A percentile compares a stretch with the other conserved stretches of the same genome.
Evolutionary conservation across 1,139 yeast species (phyloP).

Genomic region (Saccharomyces hybrid): DNA sequence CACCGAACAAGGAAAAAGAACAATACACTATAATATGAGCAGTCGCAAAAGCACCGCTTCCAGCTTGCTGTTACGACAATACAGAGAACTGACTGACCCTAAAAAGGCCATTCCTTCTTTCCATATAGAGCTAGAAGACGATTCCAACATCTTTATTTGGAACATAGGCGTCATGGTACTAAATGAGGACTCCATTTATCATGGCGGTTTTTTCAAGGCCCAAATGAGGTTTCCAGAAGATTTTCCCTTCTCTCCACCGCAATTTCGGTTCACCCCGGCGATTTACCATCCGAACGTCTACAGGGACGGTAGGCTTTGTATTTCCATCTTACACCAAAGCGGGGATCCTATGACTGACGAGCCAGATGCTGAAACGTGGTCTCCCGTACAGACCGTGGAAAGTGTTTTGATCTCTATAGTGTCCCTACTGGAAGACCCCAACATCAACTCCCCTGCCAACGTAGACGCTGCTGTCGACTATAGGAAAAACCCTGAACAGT

Average conservation of each 20-base stretch:
- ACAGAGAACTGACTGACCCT: constrained; percentile 86
- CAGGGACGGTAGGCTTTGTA: constrained; percentile 86
- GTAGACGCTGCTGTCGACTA: constrained; percentile 93
- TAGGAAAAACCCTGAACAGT: constrained; percentile 74
- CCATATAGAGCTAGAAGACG: constrained; percentile 81
- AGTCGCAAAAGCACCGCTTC: constrained; percentile 41
- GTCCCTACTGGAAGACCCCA: constrained; percentile 86
- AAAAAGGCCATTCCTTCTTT: constrained; percentile 86
- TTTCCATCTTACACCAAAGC: constrained; percentile 81
- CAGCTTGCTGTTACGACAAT: constrained; percentile 85
- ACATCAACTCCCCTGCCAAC: constrained; percentile 88
- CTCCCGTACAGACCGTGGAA: constrained; percentile 94
- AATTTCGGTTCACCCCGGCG: constrained; percentile 88
- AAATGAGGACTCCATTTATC: constrained; percentile 81
- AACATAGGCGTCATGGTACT: constrained; percentile 88
- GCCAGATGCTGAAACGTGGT: constrained; percentile 90
- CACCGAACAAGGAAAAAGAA: neutral
- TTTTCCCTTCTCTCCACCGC: constrained; percentile 88
- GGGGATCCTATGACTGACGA: constrained; percentile 88
- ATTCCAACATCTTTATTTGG: constrained; percentile 80
- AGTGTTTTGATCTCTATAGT: constrained; percentile 82
- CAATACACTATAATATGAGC: constrained; percentile 15
- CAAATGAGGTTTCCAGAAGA: constrained; percentile 89
- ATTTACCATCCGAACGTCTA: constrained; percentile 93
- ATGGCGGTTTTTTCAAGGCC: constrained; percentile 94